Base-by-base conservation (phyloP, 202 grass and related monocot species). In the Brachypodium distachyon region DNA sequence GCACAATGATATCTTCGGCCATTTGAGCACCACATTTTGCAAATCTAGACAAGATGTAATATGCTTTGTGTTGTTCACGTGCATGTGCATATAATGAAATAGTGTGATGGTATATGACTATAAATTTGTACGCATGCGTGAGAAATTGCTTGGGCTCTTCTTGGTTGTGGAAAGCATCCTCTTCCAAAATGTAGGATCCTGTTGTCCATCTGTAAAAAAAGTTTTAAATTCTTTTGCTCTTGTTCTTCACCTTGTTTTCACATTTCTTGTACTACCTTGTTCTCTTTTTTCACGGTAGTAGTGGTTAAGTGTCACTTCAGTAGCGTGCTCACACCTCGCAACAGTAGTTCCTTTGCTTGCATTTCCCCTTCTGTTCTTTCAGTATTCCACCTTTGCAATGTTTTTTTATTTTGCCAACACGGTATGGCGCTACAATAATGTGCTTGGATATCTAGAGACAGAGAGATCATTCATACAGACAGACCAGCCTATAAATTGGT, bases 221-320 rank as follows among this genome's bases (percentile, higher is more conserved):
- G 18, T 50, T 33, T 32, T 27, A 7, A 18, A 3, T 26, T 49
- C 22, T 68, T 6, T 70, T 81, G 52, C 60, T 53, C 44, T 21
- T 64, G 64, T 85, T 51, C 19, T 34, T 54, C 43, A 62, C 79
- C 55, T 59, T 56, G 67, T 80, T 77, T 69, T 72, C 42, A 68
- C 54, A 65, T 73, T 27, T 39, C 73, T 44, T 23, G 84, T 62
- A 42, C 78, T 62, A 42, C 78, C 37, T 78, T 69, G 50, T 61
- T 76, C 77, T 21, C 79, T 9, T n/a, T 18, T 28, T 44, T 17
- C 28, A 50, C 76, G 64, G 70, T 51, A 42, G 18, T 39, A 41
- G 62, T 26, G 42, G 76, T 84, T 69, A 31, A 19, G 13, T 31
- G 69, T 61, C 83, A 60, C 66, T 21, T 61, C 54, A 8, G 26